Conservation (phyloP, 1,139 yeast species). For the Geotrichum armillariae region DNA sequence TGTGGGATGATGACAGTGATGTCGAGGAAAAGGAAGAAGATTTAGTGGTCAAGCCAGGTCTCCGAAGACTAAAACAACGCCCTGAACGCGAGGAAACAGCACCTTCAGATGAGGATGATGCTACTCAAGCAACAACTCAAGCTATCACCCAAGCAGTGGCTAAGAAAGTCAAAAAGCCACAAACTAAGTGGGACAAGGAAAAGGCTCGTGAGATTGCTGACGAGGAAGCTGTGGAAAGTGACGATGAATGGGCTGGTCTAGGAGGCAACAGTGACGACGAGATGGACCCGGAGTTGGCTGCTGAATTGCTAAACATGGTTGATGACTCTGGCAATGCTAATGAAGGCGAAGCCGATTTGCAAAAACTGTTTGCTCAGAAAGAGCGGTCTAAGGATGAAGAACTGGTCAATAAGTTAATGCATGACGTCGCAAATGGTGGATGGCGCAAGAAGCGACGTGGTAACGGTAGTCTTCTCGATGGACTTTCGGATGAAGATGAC, state of each 20-base stretch:
- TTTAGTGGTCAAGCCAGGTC: neutral
- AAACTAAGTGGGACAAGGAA: constrained; percentile 25
- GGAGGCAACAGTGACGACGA: constrained; percentile 81
- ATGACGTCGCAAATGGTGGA: constrained; percentile 81
- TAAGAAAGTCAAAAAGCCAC: constrained; percentile 9
- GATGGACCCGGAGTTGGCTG: constrained; percentile 47
- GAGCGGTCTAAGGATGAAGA: constrained; percentile 68
- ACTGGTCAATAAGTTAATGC: constrained; percentile 70
- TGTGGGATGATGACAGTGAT: constrained; percentile 2
- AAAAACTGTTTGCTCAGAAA: constrained; percentile 62
- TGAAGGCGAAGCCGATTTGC: constrained; percentile 59
- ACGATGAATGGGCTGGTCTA: constrained; percentile 91
- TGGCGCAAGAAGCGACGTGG: constrained; percentile 63
- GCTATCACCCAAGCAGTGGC: neutral
- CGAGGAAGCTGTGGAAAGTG: constrained; percentile 94
- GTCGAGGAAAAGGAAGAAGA: constrained; percentile 2
- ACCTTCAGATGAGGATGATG: neutral
- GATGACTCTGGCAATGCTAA: constrained; percentile 60
- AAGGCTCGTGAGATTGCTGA: constrained; percentile 66
- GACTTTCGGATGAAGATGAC: constrained; percentile 61
- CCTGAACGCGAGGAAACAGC: neutral
- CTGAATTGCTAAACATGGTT: constrained; percentile 69
- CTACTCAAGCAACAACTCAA: constrained; percentile 1
- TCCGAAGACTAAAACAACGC: constrained; percentile 7
- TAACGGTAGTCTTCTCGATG: constrained; percentile 60